Percentiles rank a stretch among this genome's conserved stretches.
phyloP scores from a whole-genome alignment of 2,329 filamentous ascomycete genomes.

The Endocalyx cinctus region DNA sequence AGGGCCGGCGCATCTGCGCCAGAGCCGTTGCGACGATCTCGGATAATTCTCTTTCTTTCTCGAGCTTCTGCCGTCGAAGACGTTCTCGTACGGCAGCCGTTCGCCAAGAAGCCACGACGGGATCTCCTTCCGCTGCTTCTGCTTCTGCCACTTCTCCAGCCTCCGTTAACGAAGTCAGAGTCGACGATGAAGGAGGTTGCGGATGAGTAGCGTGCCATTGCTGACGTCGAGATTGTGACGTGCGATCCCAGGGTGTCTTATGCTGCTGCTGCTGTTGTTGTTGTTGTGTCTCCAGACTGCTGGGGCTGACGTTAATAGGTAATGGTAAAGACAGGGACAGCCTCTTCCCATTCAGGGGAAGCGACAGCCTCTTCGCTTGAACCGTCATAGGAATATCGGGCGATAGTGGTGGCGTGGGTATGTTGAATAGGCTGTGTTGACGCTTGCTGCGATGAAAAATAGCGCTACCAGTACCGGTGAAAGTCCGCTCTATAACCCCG shows the following conservation, averaged over 20 bases:
- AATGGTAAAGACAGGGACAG: conserved; percentile 1
- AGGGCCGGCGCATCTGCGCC: too few relatives aligned
- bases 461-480: too few relatives aligned
- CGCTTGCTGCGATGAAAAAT: neutral
- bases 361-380: conserved; percentile 11
- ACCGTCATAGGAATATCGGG: conserved; percentile 7
- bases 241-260: conserved; percentile 1
- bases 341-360: conserved; percentile 10
- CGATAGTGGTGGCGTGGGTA: conserved; percentile 14
- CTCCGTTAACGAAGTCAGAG: too few relatives aligned
- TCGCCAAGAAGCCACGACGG: too few relatives aligned
- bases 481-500: conserved; percentile 15
- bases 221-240: conserved; percentile 2
- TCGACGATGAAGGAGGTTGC: too few relatives aligned
- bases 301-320: neutral
- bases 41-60: conserved; percentile 17
- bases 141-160: conserved; percentile 6
- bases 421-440: conserved; percentile 14
- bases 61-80: conserved; percentile 14
- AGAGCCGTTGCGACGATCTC: conserved; percentile 17
- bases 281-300: neutral
- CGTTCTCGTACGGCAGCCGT: conserved; percentile 12
- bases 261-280: too few relatives aligned
- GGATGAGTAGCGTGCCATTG: conserved; percentile 7
- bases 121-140: conserved; percentile 6